Percentiles rank a stretch among this genome's conserved stretches.
Evolutionary conservation across 2,329 filamentous ascomycete species (phyloP).

Genomic region (Botrytis paeoniae): DNA sequence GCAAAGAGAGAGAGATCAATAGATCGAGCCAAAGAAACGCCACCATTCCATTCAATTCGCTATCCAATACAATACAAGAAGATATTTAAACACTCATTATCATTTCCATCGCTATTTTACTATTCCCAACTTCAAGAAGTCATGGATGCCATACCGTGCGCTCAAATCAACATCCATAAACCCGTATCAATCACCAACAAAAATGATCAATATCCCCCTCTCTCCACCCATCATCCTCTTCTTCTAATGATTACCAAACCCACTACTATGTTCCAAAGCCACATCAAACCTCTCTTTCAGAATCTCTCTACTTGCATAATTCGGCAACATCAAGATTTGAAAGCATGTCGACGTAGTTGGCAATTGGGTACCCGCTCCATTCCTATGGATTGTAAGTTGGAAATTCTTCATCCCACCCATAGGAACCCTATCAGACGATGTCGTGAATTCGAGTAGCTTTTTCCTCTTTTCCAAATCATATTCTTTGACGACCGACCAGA

Average conservation of each 20-base stretch:
- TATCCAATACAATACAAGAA: not conserved
- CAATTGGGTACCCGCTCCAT: conserved; percentile 62
- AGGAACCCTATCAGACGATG: conserved; percentile 84
- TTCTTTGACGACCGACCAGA: conserved; percentile 75
- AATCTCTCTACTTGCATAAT: conserved; percentile 70
- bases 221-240: not conserved
- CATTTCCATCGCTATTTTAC: not conserved
- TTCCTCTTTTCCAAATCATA: conserved; percentile 69
- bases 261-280: conserved; percentile 82
- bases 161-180: not conserved
- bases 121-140: not conserved
- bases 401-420: conserved; percentile 81
- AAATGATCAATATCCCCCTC: not conserved
- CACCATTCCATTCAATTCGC: not conserved
- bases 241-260: conserved; percentile 75
- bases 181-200: not conserved
- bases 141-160: not conserved
- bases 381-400: conserved; percentile 78
- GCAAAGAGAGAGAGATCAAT: not conserved
- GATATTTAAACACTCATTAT: conserved; percentile 3
- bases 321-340: conserved; percentile 79
- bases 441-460: conserved; percentile 87
- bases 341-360: conserved; percentile 94
- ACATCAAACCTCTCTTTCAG: conserved; percentile 73
- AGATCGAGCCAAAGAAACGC: not conserved